Conservation (phyloP, 2,329 filamentous ascomycete species). For the Chaetoscypha palmicola region DNA sequence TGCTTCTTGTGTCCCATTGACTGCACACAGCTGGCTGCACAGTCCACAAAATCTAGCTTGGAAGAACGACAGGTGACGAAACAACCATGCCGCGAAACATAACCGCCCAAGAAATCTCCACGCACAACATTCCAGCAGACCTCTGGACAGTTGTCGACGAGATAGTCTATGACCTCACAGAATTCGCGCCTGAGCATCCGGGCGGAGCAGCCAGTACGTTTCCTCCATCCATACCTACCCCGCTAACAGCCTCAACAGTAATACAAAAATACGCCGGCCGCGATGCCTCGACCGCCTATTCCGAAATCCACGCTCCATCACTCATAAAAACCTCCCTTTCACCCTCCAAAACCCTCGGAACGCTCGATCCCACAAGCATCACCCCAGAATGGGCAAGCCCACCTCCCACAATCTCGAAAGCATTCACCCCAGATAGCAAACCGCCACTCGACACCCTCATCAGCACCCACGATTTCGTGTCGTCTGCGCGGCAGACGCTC, state of each 20-base stretch:
- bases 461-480: slow-evolving; percentile 54
- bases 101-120: slow-evolving; percentile 38
- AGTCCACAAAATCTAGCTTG: too few relatives aligned
- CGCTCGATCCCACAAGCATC: slow-evolving; percentile 42
- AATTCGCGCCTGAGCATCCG: slow-evolving; percentile 58
- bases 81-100: slow-evolving; percentile 22
- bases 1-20: too few relatives aligned
- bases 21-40: too few relatives aligned
- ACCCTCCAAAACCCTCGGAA: slow-evolving; percentile 41
- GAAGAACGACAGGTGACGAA: not conserved
- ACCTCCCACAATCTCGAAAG: slow-evolving; percentile 28
- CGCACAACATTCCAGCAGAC: slow-evolving; percentile 42
- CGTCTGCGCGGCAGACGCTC: slow-evolving; percentile 47
- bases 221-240: not conserved
- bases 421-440: slow-evolving; percentile 19
- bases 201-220: slow-evolving; percentile 47
- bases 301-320: slow-evolving; percentile 42
- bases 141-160: slow-evolving; percentile 65
- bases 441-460: slow-evolving; percentile 46
- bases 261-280: slow-evolving; percentile 45
- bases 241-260: slow-evolving; percentile 28
- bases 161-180: slow-evolving; percentile 60
- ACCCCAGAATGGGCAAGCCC: slow-evolving; percentile 41
- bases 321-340: slow-evolving; percentile 38
- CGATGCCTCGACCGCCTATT: slow-evolving; percentile 48